Base-by-base conservation (phyloP, 805 yeast species). In the Novakomyces olei region DNA sequence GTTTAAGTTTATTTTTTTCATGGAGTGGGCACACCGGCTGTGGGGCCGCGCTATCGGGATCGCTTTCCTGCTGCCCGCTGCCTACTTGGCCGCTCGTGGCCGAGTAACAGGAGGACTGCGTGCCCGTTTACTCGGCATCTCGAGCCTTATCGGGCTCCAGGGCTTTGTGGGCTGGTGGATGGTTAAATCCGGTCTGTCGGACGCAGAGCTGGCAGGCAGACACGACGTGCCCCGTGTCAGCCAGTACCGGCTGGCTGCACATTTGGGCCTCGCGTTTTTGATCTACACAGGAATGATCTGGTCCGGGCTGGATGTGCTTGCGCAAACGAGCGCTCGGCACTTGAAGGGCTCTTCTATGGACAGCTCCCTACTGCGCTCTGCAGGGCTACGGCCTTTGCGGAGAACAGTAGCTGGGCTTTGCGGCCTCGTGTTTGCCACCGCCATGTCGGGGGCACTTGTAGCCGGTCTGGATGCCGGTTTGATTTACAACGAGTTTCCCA, bases 151-250 rank as follows among this genome's bases (percentile, higher is more conserved):
- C 36, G 99, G 93, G 7, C 57, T 88, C 30, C 98, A 88, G 59
- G 98, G 98, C 34, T 76, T 73, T 34, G 74, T 88, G 42, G 98
- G 98, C 20, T 88, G 98, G 98, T 88, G 99, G 99, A 88, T 88
- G 98, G 98, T 88, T 33, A 71, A 77, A 45, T 79, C 94, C 6
- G 98, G 98, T 19, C 62, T 88, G 35, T 92, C 81, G 48, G 75
- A 74, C 46, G 64, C 72, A 28, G 74, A 74, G 46, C 58, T 88
- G 30, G 65, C 64, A 15, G 43, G 41, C 12, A 36, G 37, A 26
- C 91, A 85, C 48, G n/a, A n/a, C n/a, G n/a, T n/a, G n/a, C 98
- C 98, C n/a, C 80, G 98, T 0, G 98, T 88, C 2, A 78, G 94
- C 4, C 96, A 79, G 48, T 88, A 88, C 49, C 67, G 98, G 51